A percentile compares a stretch with the other conserved stretches of the same genome.
These are phyloP conservation scores for Pseudoperonospora humuli DNA, from an alignment of 352 stramenopile genomes.

Conservation along the genomic window DNA sequence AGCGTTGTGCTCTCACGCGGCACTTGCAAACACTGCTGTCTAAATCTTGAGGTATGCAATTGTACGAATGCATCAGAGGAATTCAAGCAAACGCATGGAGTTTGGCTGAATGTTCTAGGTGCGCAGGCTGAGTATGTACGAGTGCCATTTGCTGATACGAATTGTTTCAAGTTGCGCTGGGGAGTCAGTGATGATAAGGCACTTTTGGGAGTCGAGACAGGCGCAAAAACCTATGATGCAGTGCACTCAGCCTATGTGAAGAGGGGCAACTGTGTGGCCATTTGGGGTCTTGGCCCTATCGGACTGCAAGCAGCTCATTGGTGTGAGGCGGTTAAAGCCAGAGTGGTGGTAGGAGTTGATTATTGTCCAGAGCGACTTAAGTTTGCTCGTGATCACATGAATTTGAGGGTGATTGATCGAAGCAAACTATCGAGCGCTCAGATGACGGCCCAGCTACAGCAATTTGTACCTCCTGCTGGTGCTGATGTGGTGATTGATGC, in stretches of 20 bases:
- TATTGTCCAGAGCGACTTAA: slow-evolving; percentile 39
- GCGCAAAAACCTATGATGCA: slow-evolving; percentile 46
- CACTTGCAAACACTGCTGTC: slow-evolving; percentile 55
- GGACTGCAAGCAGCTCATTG: slow-evolving; percentile 48
- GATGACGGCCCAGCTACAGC: slow-evolving; percentile 38
- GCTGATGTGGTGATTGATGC: slow-evolving; percentile 55
- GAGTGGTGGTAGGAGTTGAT: slow-evolving; percentile 53
- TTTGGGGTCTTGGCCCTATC: slow-evolving; percentile 63
- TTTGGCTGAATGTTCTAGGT: slow-evolving; percentile 56
- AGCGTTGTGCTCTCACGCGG: slow-evolving; percentile 65
- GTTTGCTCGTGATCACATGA: slow-evolving; percentile 48
- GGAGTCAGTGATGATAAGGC: slow-evolving; percentile 54
- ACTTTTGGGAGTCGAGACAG: slow-evolving; percentile 54
- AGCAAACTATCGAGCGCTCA: slow-evolving; percentile 36
- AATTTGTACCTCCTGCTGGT: slow-evolving; percentile 39
- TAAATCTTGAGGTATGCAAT: slow-evolving; percentile 60
- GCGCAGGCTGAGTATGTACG: slow-evolving; percentile 69
- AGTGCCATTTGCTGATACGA: slow-evolving; percentile 63
- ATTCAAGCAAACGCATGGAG: slow-evolving; percentile 57
- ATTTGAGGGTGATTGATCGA: slow-evolving; percentile 55
- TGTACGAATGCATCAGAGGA: slow-evolving; percentile 60
- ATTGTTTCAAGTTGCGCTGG: slow-evolving; percentile 57
- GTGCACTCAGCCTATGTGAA: slow-evolving; percentile 46
- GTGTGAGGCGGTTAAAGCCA: slow-evolving; percentile 56
- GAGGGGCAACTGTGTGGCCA: slow-evolving; percentile 38